Base-by-base conservation (phyloP, 768 basidiomycete species). In the Boletus pseudopeckii region DNA sequence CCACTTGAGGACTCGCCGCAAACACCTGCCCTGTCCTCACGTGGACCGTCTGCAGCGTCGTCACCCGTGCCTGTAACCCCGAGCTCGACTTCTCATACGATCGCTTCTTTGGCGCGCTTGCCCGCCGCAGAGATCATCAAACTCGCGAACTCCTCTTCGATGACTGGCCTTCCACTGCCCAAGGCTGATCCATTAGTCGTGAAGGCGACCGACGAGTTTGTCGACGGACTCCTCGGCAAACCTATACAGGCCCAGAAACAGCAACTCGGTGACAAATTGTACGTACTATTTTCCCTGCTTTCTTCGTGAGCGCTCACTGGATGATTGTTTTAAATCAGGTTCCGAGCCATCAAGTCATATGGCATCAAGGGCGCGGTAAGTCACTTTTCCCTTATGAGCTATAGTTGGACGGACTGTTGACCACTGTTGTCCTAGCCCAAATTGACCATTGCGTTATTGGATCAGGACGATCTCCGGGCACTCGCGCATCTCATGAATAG, bases 401-500 rank as follows among this genome's bases (percentile, higher is more conserved):
- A 32, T 47, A 11, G 15, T 48, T 46, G 14, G 15, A 53, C 17
- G 36, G 10, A 20, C 24, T 52, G 34, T 58, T 56, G 43, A 53
- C 7, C 28, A 37, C 44, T 30, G 20, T 20, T 49, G 44, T 48
- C 58, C 34, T 60, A 90, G 84, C 89, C 91, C 46, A 93, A 93
- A 67, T 74, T 92, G 57, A 94, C 92, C 1, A 90, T 97, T 61
- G 74, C 80, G 5, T 78, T 94, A 9, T 74, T 96, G 55, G 91
- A 95, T 63, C 79, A 86, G 61, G 93, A 94, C 54, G 92, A 96
- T 64, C 78, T 95, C 22, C 82, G 87, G 40, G 77, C 90, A 5
- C 79, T 95, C 44, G 87, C 90, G 7, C 90, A 92, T 67, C 78
- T 95, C 40, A 85, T 91, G 85, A 89, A 92, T 69, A 89, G 89